Evolutionary conservation across 768 basidiomycete genomes (phyloP).

Genomic region (Boletus bicolor): DNA sequence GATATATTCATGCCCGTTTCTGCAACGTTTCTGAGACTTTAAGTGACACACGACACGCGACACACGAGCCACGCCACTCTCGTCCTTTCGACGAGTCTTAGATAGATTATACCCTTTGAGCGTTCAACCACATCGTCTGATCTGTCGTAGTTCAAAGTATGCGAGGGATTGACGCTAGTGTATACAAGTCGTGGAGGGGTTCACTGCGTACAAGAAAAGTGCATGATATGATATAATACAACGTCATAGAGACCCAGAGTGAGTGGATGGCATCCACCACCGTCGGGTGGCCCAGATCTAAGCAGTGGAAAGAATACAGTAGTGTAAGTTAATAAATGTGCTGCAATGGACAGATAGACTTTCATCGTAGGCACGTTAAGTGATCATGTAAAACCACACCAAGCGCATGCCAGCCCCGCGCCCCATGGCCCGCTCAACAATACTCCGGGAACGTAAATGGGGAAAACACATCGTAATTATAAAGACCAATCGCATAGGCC

Average conservation of each 20-base stretch:
- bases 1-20: no score
- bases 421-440: constrained; percentile 3
- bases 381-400: background rate
- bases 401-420: background rate
- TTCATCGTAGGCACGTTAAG: background rate
- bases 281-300: constrained; percentile 1
- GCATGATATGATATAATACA: constrained; percentile 4
- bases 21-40: no score
- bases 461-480: constrained; percentile 25
- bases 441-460: constrained; percentile 19
- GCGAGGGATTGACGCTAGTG: background rate
- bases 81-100: background rate
- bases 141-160: background rate
- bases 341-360: background rate
- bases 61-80: background rate
- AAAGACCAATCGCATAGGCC: constrained; percentile 29
- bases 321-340: background rate
- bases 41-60: no score
- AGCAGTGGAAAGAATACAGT: background rate
- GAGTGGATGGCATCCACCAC: background rate
- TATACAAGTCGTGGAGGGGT: background rate
- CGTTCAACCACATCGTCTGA: background rate
- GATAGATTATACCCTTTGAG: background rate
- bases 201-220: background rate
- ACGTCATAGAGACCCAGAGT: background rate